Evolutionary conservation across 23 red algal species (phyloP).

Genomic region (Cyanidium caldarium): DNA sequence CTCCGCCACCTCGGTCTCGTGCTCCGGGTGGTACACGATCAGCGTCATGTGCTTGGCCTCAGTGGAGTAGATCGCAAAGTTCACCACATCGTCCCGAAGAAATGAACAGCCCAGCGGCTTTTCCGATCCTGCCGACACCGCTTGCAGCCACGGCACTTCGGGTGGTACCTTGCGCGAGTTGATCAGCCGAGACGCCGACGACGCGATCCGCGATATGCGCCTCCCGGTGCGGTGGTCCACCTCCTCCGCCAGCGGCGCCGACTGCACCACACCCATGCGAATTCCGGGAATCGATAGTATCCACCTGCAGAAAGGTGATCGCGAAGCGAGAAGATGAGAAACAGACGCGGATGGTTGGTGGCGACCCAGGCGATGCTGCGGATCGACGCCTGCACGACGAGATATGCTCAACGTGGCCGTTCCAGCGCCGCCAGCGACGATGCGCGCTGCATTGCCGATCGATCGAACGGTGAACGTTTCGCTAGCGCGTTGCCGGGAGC

Average conservation of each 20-base stretch:
- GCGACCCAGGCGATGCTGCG: too few species aligned
- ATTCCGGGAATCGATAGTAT: too few species aligned
- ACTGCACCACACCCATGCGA: background rate
- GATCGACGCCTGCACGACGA: too few species aligned
- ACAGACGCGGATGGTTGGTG: too few species aligned
- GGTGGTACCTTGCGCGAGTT: background rate
- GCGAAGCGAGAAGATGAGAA: too few species aligned
- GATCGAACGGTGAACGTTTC: too few species aligned
- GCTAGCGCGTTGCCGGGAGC: too few species aligned
- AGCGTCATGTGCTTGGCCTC: constrained; percentile 27
- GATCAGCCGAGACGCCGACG: background rate
- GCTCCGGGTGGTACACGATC: constrained; percentile 29
- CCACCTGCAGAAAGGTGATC: too few species aligned
- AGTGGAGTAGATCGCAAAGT: constrained; percentile 74
- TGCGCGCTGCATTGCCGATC: too few species aligned
- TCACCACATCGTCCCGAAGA: background rate
- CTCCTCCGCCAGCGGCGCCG: background rate
- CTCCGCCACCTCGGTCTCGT: background rate
- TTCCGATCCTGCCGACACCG: background rate
- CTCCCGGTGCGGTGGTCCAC: background rate
- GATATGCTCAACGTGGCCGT: too few species aligned
- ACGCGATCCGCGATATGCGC: background rate
- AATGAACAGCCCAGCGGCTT: background rate
- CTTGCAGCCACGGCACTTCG: background rate
- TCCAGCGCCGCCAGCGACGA: too few species aligned